Evolutionary conservation across 306 rosid species (phyloP).

Genomic region (Chamaecrista fasciculata): DNA sequence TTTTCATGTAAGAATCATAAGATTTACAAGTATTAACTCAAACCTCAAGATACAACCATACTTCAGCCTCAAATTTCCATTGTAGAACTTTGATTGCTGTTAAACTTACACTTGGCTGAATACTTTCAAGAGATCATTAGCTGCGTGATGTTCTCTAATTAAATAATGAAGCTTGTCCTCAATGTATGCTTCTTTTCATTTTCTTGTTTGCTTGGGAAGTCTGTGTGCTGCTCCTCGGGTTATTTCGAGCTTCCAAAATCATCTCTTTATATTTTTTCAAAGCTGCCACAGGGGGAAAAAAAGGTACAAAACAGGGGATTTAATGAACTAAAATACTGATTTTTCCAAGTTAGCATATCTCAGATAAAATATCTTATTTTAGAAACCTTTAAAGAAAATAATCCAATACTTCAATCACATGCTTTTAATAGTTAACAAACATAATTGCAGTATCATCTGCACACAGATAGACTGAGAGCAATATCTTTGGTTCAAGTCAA

Average conservation of each 20-base stretch:
- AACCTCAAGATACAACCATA: not conserved
- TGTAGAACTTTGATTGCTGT: constrained; percentile 1
- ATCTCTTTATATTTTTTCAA: constrained; percentile 59
- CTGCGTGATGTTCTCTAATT: not conserved
- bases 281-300: constrained; percentile 46
- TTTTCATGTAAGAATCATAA: not conserved
- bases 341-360: not conserved
- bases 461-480: not conserved
- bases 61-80: not conserved
- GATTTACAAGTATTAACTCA: not conserved
- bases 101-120: not conserved
- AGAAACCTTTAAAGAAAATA: not conserved
- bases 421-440: not conserved
- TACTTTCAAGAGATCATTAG: not conserved
- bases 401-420: not conserved
- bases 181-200: constrained; percentile 2
- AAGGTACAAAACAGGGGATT: constrained; percentile 16
- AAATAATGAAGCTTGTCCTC: not conserved
- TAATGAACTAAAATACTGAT: not conserved
- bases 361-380: constrained; percentile 4
- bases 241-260: constrained; percentile 50
- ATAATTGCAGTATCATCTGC: constrained; percentile 13
- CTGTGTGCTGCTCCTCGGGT: constrained; percentile 41
- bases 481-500: not conserved
- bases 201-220: constrained; percentile 26